Base-by-base conservation (phyloP, 2,329 filamentous ascomycete genomes). In the Cercospora sojina region DNA sequence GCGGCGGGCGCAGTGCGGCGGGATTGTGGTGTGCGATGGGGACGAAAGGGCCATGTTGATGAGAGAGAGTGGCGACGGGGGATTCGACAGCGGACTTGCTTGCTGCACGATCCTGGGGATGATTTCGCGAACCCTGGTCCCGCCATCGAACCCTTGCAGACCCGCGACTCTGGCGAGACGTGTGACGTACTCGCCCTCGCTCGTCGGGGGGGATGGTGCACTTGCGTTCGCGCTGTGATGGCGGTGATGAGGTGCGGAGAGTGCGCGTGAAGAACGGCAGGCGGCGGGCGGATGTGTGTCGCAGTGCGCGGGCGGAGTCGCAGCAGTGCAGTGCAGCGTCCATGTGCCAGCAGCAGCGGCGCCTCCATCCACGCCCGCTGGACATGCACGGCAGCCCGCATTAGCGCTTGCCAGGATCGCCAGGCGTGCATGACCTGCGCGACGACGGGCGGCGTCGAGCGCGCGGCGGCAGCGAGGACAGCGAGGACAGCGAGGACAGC, bases 81-180 rank as follows among this genome's bases (percentile, higher is more conserved):
- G 20, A 41, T 41, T 41, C 35, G 35, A 41, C 35, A 41, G 35
- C 35, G n/a, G 35, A 41, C 35, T 55, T 27, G 51, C 8, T 12
- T n/a, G 25, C 51, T 25, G 25, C 51, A 27, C n/a, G 8, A 56
- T 56, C 51, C 51, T 31, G 12, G 51, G 51, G 51, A 56, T 56
- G 51, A 56, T 56, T 56, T 31, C 51, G 29, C 51, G 20, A 56
- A 56, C 51, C 51, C 51, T 56, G 51, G 25, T 32, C 25, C n/a
- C 23, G 18, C 43, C 43, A 49, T 49, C 43, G 43, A 49, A 49
- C 18, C 43, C 43, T 49, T 23, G 43, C 43, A 23, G 6, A 10
- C 23, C 29, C 25, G 51, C 51, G 51, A 56, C 51, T 56, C 51
- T 56, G 51, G 51, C 51, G 51, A 16, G 51, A 56, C 51, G 51